Evolutionary conservation across 495 filamentous ascomycete species (phyloP), one percentile per base, ranked within the genome.

Genomic region (Aspergillus kassunensis): DNA sequence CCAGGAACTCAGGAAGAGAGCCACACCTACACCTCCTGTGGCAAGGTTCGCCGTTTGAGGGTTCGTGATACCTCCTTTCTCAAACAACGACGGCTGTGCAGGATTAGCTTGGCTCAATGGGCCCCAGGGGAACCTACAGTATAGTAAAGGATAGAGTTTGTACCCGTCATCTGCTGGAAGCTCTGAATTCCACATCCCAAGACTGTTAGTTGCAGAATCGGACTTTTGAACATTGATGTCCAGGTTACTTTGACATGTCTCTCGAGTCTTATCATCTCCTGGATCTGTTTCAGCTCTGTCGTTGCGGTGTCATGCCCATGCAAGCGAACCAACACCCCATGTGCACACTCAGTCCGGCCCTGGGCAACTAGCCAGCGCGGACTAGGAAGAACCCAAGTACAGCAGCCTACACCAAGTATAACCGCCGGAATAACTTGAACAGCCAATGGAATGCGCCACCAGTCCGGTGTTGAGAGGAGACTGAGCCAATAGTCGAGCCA

Each of bases 281-380:
- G 84, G 64, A 91, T 91, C 63, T 91, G 87, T 60, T 90, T 85
- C 27, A 90, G 75, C 65, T 87, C 82, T 45, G 90, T 76, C 2
- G 89, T 76, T 53, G 87, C 83, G 55, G 43, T 54, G 21, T 69
- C 59, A 47, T 44, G 56, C 9, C 74, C 77, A 33, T 88, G 84
- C 7, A 93, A 80, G 25, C 49, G 72, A 6, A 83, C 76, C n/a
- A 91, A 73, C 4, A 86, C 81, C 24, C 72, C 73, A 34, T 78
- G 78, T 0, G 85, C 86, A 63, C 89, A 85, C 0, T 74, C 75
- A 61, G 87, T 82, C 27, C 86, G 84, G 36, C 76, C 71, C 56
- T 88, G 84, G 54, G 88, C 80, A 13, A 85, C 70, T 2, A 90
- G 70, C 86, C 87, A 89, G 57, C 87, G 78, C 0, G 87, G 88